These are phyloP conservation scores for Yamadazyma atmosphaerica DNA, from an alignment of 1,139 yeast species.

Conservation along the genomic window DNA sequence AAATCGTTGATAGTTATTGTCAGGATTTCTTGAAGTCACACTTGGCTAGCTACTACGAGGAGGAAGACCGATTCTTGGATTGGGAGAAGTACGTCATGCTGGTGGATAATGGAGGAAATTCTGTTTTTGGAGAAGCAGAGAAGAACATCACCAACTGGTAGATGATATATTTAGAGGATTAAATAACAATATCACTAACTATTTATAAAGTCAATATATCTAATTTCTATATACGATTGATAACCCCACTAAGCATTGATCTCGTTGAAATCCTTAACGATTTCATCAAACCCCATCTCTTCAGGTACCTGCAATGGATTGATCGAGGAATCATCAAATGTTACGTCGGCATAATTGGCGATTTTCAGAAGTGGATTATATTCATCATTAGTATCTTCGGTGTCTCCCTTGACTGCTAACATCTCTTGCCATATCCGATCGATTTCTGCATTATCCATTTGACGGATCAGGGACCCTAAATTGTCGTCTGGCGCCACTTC, in stretches of 20 bases:
- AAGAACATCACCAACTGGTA: slow-evolving; percentile 86
- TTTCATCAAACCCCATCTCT: not conserved
- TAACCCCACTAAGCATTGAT: too few species aligned
- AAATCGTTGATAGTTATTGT: slow-evolving; percentile 71
- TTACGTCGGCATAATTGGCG: slow-evolving; percentile 8
- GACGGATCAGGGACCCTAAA: too few species aligned
- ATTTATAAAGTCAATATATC: too few species aligned
- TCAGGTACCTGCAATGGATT: not conserved
- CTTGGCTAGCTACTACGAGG: slow-evolving; percentile 55
- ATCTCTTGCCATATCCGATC: slow-evolving; percentile 10
- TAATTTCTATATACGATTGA: not conserved
- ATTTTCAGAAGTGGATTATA: slow-evolving; percentile 6
- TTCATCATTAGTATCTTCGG: not conserved
- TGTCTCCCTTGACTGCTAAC: slow-evolving; percentile 4
- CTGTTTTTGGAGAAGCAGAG: slow-evolving; percentile 95
- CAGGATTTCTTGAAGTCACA: slow-evolving; percentile 59
- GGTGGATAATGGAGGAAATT: slow-evolving; percentile 54
- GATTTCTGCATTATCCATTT: slow-evolving; percentile 2
- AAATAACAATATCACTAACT: too few species aligned
- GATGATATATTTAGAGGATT: not conserved
- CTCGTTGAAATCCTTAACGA: not conserved
- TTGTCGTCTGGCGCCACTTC: not conserved
- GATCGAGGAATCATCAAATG: slow-evolving; percentile 5
- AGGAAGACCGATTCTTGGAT: slow-evolving; percentile 50
- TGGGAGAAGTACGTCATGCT: slow-evolving; percentile 44